Base-by-base conservation (phyloP, 2,329 filamentous ascomycete species). In the Metarhizium humberi region DNA sequence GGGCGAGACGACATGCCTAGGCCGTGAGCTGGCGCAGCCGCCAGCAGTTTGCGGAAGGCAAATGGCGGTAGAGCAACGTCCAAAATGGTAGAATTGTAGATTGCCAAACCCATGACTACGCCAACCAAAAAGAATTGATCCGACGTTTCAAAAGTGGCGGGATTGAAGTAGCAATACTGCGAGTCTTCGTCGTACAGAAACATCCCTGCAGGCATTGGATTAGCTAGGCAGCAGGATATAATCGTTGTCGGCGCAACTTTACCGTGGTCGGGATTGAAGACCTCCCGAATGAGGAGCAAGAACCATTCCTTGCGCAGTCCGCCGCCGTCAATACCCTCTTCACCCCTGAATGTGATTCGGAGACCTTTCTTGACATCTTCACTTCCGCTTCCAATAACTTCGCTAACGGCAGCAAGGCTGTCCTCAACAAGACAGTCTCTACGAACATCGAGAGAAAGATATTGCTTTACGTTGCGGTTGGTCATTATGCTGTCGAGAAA, bases 251-350 rank as follows among this genome's bases (percentile, higher is more conserved):
- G 13, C 20, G 10, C 5, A 30, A 72, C 84, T 63, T 25, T 78
- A 91, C 88, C 90, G 73, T 95, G 88, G 61, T 92, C 84, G 3
- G 90, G 90, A 63, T 95, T 91, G 71, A 96, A 96, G 36, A 96
- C 86, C 66, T 96, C 92, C 61, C 91, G 80, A 51, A 94, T 85
- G 25, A 96, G 79, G 56, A 96, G 79, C 52, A 96, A 73, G 66
- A 96, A 96, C 92, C 92, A 96, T 71, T 96, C 92, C 69, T 96
- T 96, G 55, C 90, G 84, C 55, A 95, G 76, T 0, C 92, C 92
- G 42, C 92, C 92, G 4, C 88, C 90, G 72, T 96, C 92, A 52
- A 96, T 85, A 4, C 92, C 92, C 70, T 96, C 92, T 71, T 96
- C 92, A 36, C 90, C 91, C 36, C 81, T 78, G 62, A 96, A 96